Conservation (phyloP, 495 filamentous ascomycete genomes). For the Lophiostoma macrostomum region DNA sequence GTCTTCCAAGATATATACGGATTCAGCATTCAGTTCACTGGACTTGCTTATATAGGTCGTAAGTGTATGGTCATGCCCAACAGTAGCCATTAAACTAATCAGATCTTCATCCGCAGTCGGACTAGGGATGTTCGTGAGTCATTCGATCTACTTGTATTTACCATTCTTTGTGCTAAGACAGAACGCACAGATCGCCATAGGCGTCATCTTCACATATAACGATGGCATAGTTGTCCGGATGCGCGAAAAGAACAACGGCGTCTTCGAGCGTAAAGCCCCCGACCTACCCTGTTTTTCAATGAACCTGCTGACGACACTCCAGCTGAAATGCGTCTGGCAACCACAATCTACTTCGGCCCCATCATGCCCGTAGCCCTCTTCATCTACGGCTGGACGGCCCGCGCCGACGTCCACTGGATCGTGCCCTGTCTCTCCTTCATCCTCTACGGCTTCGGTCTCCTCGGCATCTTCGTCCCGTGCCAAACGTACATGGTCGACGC, state of each 20-base stretch:
- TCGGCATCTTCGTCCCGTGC: constrained; percentile 37
- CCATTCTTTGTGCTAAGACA: too few species aligned
- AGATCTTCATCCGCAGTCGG: constrained; percentile 10
- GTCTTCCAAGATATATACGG: constrained; percentile 26
- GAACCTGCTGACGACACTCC: not conserved
- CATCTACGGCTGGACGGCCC: constrained; percentile 29
- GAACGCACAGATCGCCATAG: constrained; percentile 12
- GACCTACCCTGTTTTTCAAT: not conserved
- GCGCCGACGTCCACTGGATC: constrained; percentile 19
- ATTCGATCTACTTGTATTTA: not conserved
- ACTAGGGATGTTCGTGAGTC: constrained; percentile 25
- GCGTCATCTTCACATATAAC: constrained; percentile 13
- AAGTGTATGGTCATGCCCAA: not conserved
- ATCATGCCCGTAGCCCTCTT: constrained; percentile 27
- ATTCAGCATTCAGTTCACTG: constrained; percentile 19
- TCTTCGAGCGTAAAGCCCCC: constrained; percentile 24
- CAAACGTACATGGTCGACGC: constrained; percentile 43
- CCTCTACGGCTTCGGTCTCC: constrained; percentile 54
- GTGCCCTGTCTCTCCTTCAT: constrained; percentile 56
- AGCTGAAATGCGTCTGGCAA: constrained; percentile 29
- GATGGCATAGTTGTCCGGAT: constrained; percentile 21
- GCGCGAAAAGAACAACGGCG: constrained; percentile 22
- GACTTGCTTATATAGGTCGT: constrained; percentile 28
- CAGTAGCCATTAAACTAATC: not conserved
- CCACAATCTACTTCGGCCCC: constrained; percentile 15